A percentile compares a stretch with the other conserved stretches of the same genome.
Conservation (phyloP, 2,329 filamentous ascomycete species). For the Metarhizium anisopliae region DNA sequence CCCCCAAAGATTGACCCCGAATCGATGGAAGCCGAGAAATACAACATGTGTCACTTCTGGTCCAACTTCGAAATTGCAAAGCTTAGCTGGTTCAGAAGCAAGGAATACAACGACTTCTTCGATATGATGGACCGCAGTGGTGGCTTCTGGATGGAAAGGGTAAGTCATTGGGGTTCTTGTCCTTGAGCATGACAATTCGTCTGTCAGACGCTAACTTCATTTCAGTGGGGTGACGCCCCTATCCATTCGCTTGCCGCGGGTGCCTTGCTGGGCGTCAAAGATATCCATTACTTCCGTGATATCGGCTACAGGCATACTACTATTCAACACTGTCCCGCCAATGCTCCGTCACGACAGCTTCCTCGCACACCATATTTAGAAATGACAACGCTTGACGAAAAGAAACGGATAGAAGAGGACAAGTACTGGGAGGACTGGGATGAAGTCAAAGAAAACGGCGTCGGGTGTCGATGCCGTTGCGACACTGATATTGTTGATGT, state of each 20-base stretch:
- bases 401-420: slow-evolving; percentile 82
- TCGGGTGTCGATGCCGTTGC: slow-evolving; percentile 92
- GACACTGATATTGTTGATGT: slow-evolving; percentile 97
- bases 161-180: slow-evolving; percentile 31
- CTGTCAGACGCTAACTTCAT: slow-evolving; percentile 14
- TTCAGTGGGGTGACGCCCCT: slow-evolving; percentile 92
- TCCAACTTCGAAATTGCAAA: slow-evolving; percentile 98
- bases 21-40: slow-evolving; percentile 92
- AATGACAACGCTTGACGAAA: slow-evolving; percentile 69
- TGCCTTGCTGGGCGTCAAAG: slow-evolving; percentile 66
- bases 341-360: slow-evolving; percentile 82
- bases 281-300: slow-evolving; percentile 98
- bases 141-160: slow-evolving; percentile 98
- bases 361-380: slow-evolving; percentile 74
- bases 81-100: slow-evolving; percentile 92
- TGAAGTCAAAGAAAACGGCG: slow-evolving; percentile 83
- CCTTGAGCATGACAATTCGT: background rate
- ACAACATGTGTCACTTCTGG: slow-evolving; percentile 99
- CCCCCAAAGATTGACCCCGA: slow-evolving; percentile 82
- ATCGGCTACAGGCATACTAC: slow-evolving; percentile 98
- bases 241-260: slow-evolving; percentile 96
- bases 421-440: slow-evolving; percentile 92
- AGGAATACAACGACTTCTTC: slow-evolving; percentile 97
- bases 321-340: slow-evolving; percentile 96
- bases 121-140: slow-evolving; percentile 97